Base-by-base conservation (phyloP, 768 basidiomycete genomes). In the Boletus bicolor region DNA sequence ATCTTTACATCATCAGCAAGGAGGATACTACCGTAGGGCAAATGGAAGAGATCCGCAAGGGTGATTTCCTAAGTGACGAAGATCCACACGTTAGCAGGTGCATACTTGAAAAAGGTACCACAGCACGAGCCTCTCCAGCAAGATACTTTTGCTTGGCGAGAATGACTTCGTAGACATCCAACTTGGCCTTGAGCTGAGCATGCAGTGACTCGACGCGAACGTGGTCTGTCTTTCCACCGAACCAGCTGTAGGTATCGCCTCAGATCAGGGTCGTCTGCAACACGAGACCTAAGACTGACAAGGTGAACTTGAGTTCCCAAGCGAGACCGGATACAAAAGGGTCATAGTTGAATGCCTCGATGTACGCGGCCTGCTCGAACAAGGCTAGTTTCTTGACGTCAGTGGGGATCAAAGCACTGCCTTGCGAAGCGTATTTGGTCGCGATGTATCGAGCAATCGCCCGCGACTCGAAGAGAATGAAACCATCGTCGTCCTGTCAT, bases 321-420 rank as follows among this genome's bases (percentile, higher is more conserved):
- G 75, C 75, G 6, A 82, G 67, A 2, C 64, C 67, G 9, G 64
- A 55, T 0, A 78, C 83, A 44, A 61, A 72, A 0, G 74, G 62
- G 49, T 85, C 76, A 55, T 85, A 87, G 65, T 84, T 77, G 59
- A 67, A 68, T 7, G 63, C 45, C 68, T 89, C 87, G 56, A 79
- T 71, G 9, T 79, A 79, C 0, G 59, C 74, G 0, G 79, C 79
- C 63, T 81, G 80, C 60, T 83, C 81, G 57, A 82, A 80, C 11
- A 78, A 66, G 2, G 79, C 82, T 8, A 65, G 47, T 10, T 68
- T 68, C 57, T 64, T 61, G 19, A 69, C 45, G 53, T 76, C 73
- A 7, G 61, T 54, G 3, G 79, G 79, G 44, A 76, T 57, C 39
- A 79, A 66, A 2, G 60, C 61, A 7, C 65, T 63, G 53, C 75